phyloP scores from a whole-genome alignment of 768 basidiomycete genomes.

The Xerocomus potaroensis region DNA sequence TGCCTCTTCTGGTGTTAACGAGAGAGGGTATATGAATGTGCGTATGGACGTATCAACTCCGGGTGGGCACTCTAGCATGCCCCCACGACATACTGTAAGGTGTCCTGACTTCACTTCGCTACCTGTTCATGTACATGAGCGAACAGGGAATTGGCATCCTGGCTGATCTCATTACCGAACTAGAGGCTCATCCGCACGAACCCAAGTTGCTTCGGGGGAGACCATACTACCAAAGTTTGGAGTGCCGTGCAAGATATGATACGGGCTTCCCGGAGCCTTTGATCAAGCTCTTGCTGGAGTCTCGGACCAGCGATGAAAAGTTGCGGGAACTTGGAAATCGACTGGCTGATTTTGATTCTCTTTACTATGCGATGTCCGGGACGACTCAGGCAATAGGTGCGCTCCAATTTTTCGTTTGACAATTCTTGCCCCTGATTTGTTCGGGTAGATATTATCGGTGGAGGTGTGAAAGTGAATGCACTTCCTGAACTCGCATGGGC shows the following conservation, averaged over 20 bases:
- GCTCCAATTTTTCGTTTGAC: background rate
- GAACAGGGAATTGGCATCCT: conserved; percentile 46
- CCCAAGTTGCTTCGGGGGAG: background rate
- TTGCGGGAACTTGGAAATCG: background rate
- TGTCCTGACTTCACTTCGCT: background rate
- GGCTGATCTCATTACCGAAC: background rate
- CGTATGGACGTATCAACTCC: conserved; percentile 30
- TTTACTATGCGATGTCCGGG: background rate
- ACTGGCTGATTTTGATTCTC: background rate
- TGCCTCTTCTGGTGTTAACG: background rate
- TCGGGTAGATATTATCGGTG: background rate
- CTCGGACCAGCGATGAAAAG: conserved; percentile 20
- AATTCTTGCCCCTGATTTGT: background rate
- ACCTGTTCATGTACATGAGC: background rate
- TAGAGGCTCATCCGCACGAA: background rate
- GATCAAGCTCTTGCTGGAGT: conserved; percentile 7
- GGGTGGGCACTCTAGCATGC: conserved; percentile 56
- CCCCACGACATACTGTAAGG: conserved; percentile 14
- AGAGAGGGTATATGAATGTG: background rate
- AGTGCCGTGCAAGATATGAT: background rate
- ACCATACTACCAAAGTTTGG: background rate
- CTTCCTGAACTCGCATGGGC: conserved; percentile 1
- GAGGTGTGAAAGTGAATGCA: conserved; percentile 40
- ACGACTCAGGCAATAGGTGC: background rate
- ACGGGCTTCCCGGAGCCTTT: background rate